Percentiles rank a stretch among this genome's conserved stretches.
Evolutionary conservation across 805 yeast species (phyloP).

Genomic region (Candida oleophila): DNA sequence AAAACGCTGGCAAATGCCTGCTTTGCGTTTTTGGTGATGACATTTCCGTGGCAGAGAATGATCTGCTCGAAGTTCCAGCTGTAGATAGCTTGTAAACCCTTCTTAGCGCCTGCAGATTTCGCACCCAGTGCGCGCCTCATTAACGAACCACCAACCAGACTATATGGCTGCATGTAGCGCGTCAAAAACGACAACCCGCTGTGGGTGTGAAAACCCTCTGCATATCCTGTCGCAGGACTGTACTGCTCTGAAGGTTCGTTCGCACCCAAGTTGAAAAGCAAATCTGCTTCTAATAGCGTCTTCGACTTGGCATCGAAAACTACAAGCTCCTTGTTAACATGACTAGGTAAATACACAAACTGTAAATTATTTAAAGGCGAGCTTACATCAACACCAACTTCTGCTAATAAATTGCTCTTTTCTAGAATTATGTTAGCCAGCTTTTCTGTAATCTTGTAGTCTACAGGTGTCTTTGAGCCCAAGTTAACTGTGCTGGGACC

Average conservation of each 20-base stretch:
- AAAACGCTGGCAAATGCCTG: conserved; percentile 20
- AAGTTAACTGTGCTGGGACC: conserved; percentile 46
- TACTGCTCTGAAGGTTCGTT: conserved; percentile 38
- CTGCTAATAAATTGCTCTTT: conserved; percentile 19
- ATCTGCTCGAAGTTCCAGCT: conserved; percentile 49
- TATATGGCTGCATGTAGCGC: conserved; percentile 40
- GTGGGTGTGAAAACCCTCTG: conserved; percentile 40
- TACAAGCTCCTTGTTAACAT: conserved; percentile 59
- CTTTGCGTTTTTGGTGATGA: conserved; percentile 42
- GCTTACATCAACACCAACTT: conserved; percentile 35
- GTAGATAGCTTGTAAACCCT: conserved; percentile 27
- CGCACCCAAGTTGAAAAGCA: conserved; percentile 55
- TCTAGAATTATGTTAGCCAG: conserved; percentile 35
- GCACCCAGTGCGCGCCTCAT: conserved; percentile 19
- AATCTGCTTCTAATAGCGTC: conserved; percentile 58
- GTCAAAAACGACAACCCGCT: conserved; percentile 43
- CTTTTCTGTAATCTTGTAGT: conserved; percentile 34
- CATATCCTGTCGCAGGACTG: conserved; percentile 45
- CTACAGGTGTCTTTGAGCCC: conserved; percentile 36
- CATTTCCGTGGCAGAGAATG: conserved; percentile 61
- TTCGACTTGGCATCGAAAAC: conserved; percentile 47
- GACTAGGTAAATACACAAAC: conserved; percentile 56
- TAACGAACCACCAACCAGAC: conserved; percentile 32
- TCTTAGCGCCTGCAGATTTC: conserved; percentile 14
- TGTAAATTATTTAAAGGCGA: conserved; percentile 45